Percentiles rank a stretch among this genome's conserved stretches.
Conservation (phyloP, 257 asterid genomes). For the Catharanthus roseus region DNA sequence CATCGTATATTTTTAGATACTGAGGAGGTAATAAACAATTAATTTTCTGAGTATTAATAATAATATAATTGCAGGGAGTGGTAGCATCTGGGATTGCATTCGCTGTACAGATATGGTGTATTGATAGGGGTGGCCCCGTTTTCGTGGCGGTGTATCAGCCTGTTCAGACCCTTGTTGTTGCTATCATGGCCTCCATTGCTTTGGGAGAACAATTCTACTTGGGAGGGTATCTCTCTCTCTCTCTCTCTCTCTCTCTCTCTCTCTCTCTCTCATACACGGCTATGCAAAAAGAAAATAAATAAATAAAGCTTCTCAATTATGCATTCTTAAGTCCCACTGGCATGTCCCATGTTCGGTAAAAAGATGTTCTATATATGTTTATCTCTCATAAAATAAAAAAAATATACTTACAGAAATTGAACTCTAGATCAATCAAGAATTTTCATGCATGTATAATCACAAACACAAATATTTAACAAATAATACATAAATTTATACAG, state of each 20-base stretch:
- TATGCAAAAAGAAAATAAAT: too few species aligned
- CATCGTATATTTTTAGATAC: too few species aligned
- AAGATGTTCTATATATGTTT: too few species aligned
- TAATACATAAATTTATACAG: conserved; percentile 31
- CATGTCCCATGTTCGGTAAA: conserved; percentile 17
- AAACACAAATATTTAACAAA: neutral
- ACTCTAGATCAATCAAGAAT: too few species aligned
- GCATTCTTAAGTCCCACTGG: conserved; percentile 18
- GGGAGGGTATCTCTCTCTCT: conserved; percentile 60
- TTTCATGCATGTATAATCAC: neutral
- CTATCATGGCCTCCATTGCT: conserved; percentile 69
- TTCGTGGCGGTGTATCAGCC: conserved; percentile 99
- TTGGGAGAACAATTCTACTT: conserved; percentile 79
- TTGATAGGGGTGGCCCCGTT: conserved; percentile 96
- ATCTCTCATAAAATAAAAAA: neutral
- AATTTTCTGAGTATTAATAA: too few species aligned
- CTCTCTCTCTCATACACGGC: neutral
- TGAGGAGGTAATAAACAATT: neutral
- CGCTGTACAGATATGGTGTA: conserved; percentile 99
- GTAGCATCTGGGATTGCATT: conserved; percentile 99
- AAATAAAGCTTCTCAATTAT: conserved; percentile 18
- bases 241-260: too few species aligned
- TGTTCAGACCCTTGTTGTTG: conserved; percentile 97
- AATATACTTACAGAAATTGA: neutral
- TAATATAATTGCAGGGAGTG: conserved; percentile 87